Conservation (phyloP, 495 filamentous ascomycete species). For the Penicillium tannophilum region DNA sequence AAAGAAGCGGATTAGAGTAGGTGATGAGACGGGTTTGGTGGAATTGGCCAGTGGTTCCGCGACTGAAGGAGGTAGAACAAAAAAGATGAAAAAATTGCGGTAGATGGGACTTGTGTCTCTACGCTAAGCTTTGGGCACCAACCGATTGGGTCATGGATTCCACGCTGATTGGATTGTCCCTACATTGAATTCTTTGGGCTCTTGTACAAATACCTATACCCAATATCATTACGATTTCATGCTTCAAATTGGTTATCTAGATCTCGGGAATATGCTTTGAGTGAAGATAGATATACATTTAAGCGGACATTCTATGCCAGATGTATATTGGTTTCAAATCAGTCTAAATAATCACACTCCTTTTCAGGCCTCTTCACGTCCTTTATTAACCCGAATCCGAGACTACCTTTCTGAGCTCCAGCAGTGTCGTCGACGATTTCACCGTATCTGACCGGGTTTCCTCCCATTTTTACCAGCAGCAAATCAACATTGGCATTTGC, state of each 20-base stretch:
- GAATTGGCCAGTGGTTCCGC: background rate
- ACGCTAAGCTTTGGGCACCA: background rate
- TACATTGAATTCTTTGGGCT: background rate
- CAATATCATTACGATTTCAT: background rate
- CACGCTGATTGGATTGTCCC: background rate
- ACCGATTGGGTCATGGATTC: background rate
- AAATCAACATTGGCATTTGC: no score
- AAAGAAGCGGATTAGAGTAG: constrained; percentile 30
- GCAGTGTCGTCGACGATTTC: no score
- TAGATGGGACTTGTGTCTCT: background rate
- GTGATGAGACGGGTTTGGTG: background rate
- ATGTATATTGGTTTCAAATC: no score
- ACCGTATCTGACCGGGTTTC: no score
- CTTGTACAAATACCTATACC: background rate
- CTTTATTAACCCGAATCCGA: no score
- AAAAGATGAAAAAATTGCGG: background rate
- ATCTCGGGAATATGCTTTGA: no score
- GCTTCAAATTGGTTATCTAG: background rate
- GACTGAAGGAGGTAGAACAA: background rate
- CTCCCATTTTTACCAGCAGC: no score
- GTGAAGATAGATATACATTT: no score
- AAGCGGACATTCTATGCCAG: no score
- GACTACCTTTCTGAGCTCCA: no score
- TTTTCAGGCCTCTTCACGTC: no score
- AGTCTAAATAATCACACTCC: no score